phyloP scores from a whole-genome alignment of 179 eudicot genomes.

The Vitellaria paradoxa region DNA sequence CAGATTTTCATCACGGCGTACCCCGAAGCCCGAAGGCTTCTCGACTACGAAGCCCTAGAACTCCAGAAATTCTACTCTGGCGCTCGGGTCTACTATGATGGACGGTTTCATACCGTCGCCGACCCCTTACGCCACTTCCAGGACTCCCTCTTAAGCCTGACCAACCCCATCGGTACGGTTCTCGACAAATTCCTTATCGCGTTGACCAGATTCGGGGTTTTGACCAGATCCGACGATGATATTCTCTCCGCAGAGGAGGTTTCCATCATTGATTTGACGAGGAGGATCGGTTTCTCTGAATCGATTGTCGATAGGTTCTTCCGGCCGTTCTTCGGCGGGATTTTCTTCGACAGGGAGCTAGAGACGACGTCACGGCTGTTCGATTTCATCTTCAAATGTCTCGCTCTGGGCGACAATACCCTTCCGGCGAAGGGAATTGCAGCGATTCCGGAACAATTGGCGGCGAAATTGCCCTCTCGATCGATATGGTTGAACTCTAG shows the following conservation, averaged over 20 bases:
- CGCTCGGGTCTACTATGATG: constrained; percentile 53
- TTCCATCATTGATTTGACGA: constrained; percentile 45
- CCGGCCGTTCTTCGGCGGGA: constrained; percentile 90
- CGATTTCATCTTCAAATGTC: constrained; percentile 82
- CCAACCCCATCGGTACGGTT: constrained; percentile 72
- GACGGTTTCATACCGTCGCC: constrained; percentile 71
- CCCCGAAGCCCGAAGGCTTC: constrained; percentile 70
- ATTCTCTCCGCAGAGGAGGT: constrained; percentile 49
- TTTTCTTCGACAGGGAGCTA: constrained; percentile 79
- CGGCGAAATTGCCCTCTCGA: constrained; percentile 48
- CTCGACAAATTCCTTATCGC: constrained; percentile 67
- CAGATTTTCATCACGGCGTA: constrained; percentile 94
- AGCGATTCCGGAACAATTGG: constrained; percentile 84
- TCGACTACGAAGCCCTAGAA: constrained; percentile 55
- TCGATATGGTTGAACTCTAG: constrained; percentile 58
- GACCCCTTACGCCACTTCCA: constrained; percentile 74
- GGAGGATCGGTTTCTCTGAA: constrained; percentile 56
- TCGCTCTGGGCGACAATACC: constrained; percentile 78
- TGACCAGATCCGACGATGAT: constrained; percentile 47
- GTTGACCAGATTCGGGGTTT: constrained; percentile 48
- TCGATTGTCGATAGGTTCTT: constrained; percentile 67
- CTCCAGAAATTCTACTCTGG: constrained; percentile 87
- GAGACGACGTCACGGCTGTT: constrained; percentile 86
- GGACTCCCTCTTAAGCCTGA: constrained; percentile 45
- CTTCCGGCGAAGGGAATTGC: constrained; percentile 83